Base-by-base conservation (phyloP, 305 asterid species). In the Stenogyne calaminthoides region DNA sequence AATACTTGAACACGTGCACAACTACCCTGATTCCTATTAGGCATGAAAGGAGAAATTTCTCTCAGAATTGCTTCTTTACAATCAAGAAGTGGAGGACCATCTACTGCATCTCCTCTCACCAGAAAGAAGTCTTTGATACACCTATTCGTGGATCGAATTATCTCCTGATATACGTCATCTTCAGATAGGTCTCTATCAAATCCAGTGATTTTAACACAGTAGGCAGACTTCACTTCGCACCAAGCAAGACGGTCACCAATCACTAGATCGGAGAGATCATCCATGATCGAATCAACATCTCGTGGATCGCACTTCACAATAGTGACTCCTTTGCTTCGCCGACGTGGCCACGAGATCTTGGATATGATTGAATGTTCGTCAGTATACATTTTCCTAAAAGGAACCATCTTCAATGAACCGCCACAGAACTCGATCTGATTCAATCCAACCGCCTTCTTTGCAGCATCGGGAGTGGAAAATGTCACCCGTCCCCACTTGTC, bases 1-100 rank as follows among this genome's bases (percentile, higher is more conserved):
- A 80, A 87, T 49, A 92, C 97, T 82, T 92, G 88, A 72, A 92
- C 96, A 32, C 85, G 82, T 78, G 86, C 84, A 73, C 70, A 72
- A 69, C 70, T 84, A 52, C 84, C 86, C 66, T 74, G 88, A 72
- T 36, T 87, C 80, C 79, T 71, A 80, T 84, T 88, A 64, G 54
- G 54, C 54, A 46, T 46, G n/a, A 14, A n/a, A 10, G 54, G 54
- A 46, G 54, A 46, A n/a, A 46, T 46, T 46, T 46, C 54, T 14
- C 54, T 46, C 19, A 46, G 54, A 1, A 46, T 46, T 7, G 54
- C 54, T 14, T 46, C 54, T 46, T 46, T 5, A 46, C 54, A 46
- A 46, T 46, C 18, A 7, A 46, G 19, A 46, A 46, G 54, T 46
- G 54, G 54, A 46, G 54, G 54, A 46, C 19, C 19, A 46, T 46